Evolutionary conservation across 179 eudicot genomes (phyloP).

Genomic region (Sideroxylon spinosum): DNA sequence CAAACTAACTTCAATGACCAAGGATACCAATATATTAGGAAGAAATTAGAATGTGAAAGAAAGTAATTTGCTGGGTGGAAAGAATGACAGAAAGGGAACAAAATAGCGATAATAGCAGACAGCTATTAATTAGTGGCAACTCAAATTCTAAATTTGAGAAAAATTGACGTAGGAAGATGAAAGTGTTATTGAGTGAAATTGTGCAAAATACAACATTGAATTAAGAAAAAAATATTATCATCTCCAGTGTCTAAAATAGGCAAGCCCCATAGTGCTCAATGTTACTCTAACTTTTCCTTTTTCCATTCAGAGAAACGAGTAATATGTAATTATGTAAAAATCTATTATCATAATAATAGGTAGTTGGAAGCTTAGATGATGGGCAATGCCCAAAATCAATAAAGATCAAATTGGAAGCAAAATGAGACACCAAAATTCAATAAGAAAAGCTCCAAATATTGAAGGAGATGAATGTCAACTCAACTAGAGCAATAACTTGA

Average conservation of each 20-base stretch:
- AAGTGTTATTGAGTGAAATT: background rate
- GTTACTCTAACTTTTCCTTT: background rate
- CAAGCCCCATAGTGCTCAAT: background rate
- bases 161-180: background rate
- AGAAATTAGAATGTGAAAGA: background rate
- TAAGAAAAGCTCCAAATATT: background rate
- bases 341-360: background rate
- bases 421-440: background rate
- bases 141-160: background rate
- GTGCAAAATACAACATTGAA: background rate
- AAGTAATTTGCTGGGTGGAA: background rate
- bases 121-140: background rate
- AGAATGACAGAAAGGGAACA: background rate
- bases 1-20: constrained; percentile 61
- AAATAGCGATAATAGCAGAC: background rate
- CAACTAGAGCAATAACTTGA: constrained; percentile 68
- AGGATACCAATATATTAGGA: constrained; percentile 12
- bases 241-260: background rate
- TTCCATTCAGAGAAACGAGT: background rate
- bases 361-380: background rate
- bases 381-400: background rate
- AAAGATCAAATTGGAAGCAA: background rate
- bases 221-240: background rate
- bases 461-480: constrained; percentile 26
- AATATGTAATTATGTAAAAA: background rate